phyloP scores from a whole-genome alignment of 495 filamentous ascomycete species.

The Penicillium coffeae region DNA sequence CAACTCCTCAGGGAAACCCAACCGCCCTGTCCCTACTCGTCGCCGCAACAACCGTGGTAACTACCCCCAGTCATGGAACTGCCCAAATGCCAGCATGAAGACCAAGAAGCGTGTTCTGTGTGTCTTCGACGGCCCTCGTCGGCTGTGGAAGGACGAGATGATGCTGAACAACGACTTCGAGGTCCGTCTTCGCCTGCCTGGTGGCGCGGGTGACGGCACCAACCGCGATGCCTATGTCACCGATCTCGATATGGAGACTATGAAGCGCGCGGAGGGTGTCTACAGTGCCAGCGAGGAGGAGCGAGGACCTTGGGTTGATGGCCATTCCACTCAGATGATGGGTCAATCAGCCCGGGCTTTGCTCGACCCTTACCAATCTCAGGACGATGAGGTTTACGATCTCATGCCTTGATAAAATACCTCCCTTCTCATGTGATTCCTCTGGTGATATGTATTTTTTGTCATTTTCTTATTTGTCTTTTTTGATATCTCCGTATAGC shows the following conservation, averaged over 20 bases:
- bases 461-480: conserved; percentile 9
- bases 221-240: conserved; percentile 70
- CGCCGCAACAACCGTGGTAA: conserved; percentile 83
- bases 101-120: conserved; percentile 95
- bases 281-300: conserved; percentile 73
- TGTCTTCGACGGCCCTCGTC: conserved; percentile 84
- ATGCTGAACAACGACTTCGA: conserved; percentile 95
- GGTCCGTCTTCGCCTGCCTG: conserved; percentile 74
- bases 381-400: conserved; percentile 37
- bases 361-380: conserved; percentile 28
- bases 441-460: background rate
- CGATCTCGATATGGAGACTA: conserved; percentile 86
- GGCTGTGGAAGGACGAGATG: conserved; percentile 98
- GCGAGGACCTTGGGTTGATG: conserved; percentile 73
- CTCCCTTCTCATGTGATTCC: conserved; percentile 2
- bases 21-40: conserved; percentile 53
- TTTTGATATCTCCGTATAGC: conserved; percentile 20
- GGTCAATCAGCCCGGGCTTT: conserved; percentile 35
- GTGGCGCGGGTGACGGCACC: conserved; percentile 57
- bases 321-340: conserved; percentile 31
- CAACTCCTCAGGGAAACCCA: conserved; percentile 25
- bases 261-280: conserved; percentile 82
- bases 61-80: conserved; percentile 91
- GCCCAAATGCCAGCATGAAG: conserved; percentile 83
- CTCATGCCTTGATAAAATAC: conserved; percentile 31